Percentiles rank a stretch among this genome's conserved stretches.
Evolutionary conservation across 2,329 filamentous ascomycete genomes (phyloP).

Genomic region (Aspergillus amoenus): DNA sequence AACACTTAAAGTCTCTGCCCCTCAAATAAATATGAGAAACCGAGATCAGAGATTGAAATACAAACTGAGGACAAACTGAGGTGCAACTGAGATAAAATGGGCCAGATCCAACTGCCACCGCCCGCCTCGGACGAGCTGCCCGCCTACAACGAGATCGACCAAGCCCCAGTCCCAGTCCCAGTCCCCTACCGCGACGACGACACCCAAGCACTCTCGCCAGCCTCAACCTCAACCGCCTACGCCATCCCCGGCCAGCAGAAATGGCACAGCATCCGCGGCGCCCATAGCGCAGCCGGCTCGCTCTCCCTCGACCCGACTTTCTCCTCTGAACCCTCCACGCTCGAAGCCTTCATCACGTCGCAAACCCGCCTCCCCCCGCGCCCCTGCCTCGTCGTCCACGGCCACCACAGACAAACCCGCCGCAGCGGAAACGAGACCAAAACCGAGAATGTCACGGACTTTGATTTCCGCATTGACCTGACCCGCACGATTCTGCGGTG

Average conservation of each 20-base stretch:
- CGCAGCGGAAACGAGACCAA: constrained; percentile 18
- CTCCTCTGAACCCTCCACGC: constrained; percentile 16
- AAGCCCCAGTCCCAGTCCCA: background rate
- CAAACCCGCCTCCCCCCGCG: constrained; percentile 48
- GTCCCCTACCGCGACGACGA: background rate
- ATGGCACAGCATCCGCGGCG: constrained; percentile 8
- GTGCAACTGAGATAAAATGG: background rate
- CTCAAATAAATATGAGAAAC: too few relatives aligned
- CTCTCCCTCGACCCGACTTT: constrained; percentile 11
- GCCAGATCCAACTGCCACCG: background rate
- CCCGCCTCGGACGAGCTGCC: background rate
- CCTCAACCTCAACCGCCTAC: background rate
- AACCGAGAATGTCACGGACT: constrained; percentile 29
- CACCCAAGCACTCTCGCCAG: background rate
- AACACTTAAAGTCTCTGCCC: too few relatives aligned
- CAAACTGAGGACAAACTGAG: too few relatives aligned
- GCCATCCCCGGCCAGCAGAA: constrained; percentile 3
- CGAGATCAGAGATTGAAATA: too few relatives aligned
- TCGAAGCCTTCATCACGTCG: constrained; percentile 46
- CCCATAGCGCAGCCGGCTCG: background rate
- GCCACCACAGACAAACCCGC: constrained; percentile 51
- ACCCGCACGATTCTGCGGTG: constrained; percentile 1
- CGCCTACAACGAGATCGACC: constrained; percentile 1
- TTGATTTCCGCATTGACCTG: constrained; percentile 30
- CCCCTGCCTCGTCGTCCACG: constrained; percentile 54